phyloP scores from a whole-genome alignment of 2,329 filamentous ascomycete species.

The Sporothrix luriei region DNA sequence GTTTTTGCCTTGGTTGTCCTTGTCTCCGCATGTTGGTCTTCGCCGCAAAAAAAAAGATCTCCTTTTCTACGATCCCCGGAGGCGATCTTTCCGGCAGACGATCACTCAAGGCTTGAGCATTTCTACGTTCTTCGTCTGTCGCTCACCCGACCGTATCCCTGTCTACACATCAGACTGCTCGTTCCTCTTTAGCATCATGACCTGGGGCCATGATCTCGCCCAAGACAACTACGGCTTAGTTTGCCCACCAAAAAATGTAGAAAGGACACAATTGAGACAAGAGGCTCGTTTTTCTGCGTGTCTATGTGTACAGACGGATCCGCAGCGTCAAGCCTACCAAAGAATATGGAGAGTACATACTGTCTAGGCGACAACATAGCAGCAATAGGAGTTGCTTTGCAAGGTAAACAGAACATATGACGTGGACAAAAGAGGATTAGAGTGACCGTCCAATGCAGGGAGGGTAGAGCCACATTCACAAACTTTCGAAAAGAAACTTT shows the following conservation, averaged over 20 bases:
- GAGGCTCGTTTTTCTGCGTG: background rate
- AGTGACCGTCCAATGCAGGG: background rate
- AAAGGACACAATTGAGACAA: background rate
- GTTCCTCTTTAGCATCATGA: background rate
- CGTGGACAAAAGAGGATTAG: background rate
- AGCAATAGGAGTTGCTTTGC: background rate
- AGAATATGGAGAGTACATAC: background rate
- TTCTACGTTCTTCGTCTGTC: background rate
- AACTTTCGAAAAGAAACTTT: no score
- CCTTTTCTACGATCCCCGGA: background rate
- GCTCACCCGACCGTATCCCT: background rate
- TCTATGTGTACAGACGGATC: no score
- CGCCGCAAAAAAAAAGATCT: background rate
- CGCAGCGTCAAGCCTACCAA: no score
- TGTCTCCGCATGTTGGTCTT: slow-evolving; percentile 6
- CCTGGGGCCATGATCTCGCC: background rate
- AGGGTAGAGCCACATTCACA: background rate
- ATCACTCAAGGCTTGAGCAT: background rate
- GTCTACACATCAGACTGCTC: background rate
- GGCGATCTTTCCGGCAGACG: slow-evolving; percentile 15
- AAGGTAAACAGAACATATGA: background rate
- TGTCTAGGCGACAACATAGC: slow-evolving; percentile 6
- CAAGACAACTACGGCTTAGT: background rate
- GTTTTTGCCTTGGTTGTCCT: background rate
- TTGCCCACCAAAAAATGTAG: background rate